Conservation (phyloP, 2,329 filamentous ascomycete genomes). For the Hypoxylon sp. region DNA sequence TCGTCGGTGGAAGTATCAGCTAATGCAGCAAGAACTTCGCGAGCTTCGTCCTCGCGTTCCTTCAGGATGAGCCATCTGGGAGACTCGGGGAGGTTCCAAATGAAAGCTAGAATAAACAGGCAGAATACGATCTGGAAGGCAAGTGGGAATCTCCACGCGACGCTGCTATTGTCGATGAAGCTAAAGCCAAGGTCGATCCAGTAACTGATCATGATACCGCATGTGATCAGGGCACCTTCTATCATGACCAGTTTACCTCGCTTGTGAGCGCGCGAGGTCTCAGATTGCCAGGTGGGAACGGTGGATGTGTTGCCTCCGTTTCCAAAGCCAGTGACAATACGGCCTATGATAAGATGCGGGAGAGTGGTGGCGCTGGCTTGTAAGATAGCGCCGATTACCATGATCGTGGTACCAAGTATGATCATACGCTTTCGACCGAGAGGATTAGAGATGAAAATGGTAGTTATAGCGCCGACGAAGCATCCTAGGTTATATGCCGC, state of each 20-base stretch:
- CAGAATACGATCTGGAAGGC: constrained; percentile 72
- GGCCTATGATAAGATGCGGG: constrained; percentile 70
- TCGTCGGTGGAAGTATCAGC: constrained; percentile 61
- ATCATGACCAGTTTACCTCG: constrained; percentile 74
- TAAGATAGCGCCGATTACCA: constrained; percentile 68
- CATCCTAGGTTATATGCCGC: constrained; percentile 73
- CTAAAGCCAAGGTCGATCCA: constrained; percentile 73
- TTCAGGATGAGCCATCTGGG: constrained; percentile 63
- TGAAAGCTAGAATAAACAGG: constrained; percentile 67
- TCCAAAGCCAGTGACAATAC: constrained; percentile 62
- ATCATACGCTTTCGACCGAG: constrained; percentile 71
- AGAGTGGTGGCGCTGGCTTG: constrained; percentile 61
- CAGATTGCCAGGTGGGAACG: constrained; percentile 73
- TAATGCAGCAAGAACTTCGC: constrained; percentile 60
- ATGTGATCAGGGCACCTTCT: constrained; percentile 70
- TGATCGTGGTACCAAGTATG: constrained; percentile 69
- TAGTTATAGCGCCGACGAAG: constrained; percentile 65
- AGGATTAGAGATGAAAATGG: constrained; percentile 66
- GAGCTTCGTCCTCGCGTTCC: constrained; percentile 61
- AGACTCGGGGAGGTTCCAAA: constrained; percentile 68
- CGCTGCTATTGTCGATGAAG: constrained; percentile 62
- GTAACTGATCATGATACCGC: constrained; percentile 70
- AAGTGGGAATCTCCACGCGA: constrained; percentile 73
- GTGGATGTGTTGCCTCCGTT: constrained; percentile 61
- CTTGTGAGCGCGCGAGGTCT: constrained; percentile 70